Conservation (phyloP, 164 flowering plant species). For the Dillenia suffruticosa region DNA sequence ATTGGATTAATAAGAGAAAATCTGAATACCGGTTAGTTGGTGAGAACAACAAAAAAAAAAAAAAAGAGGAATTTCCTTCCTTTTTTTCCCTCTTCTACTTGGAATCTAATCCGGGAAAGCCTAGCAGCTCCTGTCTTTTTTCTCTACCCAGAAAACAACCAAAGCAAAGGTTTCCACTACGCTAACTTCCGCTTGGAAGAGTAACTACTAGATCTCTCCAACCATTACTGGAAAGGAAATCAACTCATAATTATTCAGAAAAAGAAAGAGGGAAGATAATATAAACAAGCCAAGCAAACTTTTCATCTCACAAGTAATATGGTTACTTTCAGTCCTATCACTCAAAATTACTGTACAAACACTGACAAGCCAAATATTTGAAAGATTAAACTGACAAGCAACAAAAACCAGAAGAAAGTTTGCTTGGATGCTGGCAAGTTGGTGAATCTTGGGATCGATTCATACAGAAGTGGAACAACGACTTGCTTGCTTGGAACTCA, state of each 20-base stretch:
- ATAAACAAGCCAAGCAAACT: constrained; percentile 2
- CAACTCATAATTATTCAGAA: neutral
- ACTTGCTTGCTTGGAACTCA: constrained; percentile 36
- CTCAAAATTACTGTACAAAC: constrained; percentile 7
- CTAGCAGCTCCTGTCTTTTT: constrained; percentile 2
- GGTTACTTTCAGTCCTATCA: constrained; percentile 5
- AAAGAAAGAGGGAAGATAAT: constrained; percentile 2
- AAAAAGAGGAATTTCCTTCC: constrained; percentile 15
- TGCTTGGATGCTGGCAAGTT: too few species aligned
- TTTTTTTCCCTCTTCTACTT: constrained; percentile 7
- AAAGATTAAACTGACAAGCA: too few species aligned
- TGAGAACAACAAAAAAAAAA: too few species aligned
- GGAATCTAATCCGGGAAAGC: constrained; percentile 19
- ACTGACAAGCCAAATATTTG: neutral
- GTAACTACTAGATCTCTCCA: neutral
- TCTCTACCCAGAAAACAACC: neutral
- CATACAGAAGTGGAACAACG: constrained; percentile 48
- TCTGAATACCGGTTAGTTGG: too few species aligned
- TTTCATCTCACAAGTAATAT: neutral
- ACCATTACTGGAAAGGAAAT: neutral
- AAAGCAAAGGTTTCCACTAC: constrained; percentile 1
- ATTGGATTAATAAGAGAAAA: too few species aligned
- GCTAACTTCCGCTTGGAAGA: constrained; percentile 1
- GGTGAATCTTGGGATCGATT: constrained; percentile 2
- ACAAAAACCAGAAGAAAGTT: too few species aligned